A percentile compares a stretch with the other conserved stretches of the same genome.
phyloP scores from a whole-genome alignment of 2,329 filamentous ascomycete genomes.

The Fusarium newnesense region DNA sequence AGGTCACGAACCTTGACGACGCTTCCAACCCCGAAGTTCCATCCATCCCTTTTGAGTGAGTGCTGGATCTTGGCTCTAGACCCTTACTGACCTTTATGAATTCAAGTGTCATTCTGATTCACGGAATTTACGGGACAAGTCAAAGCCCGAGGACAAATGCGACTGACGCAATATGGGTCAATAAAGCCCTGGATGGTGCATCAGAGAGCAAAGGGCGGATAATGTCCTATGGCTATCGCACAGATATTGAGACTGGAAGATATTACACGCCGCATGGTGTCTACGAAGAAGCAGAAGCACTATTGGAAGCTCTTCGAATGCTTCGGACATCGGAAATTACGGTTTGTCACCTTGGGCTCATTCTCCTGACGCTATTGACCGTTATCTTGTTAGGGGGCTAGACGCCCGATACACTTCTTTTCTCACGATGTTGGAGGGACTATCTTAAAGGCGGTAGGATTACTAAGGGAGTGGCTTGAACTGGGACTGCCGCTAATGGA shows the following conservation, averaged over 20 bases:
- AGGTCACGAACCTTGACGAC: background rate
- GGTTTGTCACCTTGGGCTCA: background rate
- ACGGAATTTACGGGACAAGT: background rate
- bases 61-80: no score
- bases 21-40: background rate
- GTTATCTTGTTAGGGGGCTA: no score
- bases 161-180: background rate
- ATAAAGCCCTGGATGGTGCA: background rate
- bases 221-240: background rate
- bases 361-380: no score
- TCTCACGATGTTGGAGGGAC: constrained; percentile 19
- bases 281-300: background rate
- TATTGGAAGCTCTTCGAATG: background rate
- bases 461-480: no score
- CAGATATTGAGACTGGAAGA: background rate
- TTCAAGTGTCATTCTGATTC: background rate
- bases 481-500: no score
- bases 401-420: constrained; percentile 6
- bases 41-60: background rate
- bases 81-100: no score
- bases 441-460: constrained; percentile 6
- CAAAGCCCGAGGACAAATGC: background rate
- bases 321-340: background rate
- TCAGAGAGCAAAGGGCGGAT: background rate
- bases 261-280: background rate